phyloP scores from a whole-genome alignment of 306 rosid species.

The Dalbergia oliveri region DNA sequence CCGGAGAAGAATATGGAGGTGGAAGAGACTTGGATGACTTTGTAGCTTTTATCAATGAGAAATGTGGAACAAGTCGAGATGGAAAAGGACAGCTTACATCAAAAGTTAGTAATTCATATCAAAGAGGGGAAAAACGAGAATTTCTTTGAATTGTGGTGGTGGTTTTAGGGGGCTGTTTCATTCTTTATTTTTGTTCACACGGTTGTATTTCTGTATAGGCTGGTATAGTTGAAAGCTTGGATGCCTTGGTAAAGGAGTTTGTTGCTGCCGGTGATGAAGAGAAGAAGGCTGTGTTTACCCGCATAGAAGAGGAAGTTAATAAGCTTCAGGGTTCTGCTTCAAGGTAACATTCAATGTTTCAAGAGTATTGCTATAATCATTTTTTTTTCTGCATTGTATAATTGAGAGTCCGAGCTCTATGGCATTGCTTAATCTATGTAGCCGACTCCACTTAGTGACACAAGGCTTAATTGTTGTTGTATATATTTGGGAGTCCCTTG shows the following conservation, averaged over 20 bases:
- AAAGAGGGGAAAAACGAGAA: neutral
- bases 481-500: neutral
- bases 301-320: conserved; percentile 77
- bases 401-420: neutral
- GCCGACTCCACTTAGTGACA: no score
- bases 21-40: conserved; percentile 91
- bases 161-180: conserved; percentile 8
- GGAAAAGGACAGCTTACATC: conserved; percentile 81
- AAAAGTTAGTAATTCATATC: conserved; percentile 58
- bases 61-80: conserved; percentile 81
- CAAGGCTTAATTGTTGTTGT: no score
- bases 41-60: conserved; percentile 77
- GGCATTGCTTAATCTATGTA: no score
- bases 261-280: conserved; percentile 72
- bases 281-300: conserved; percentile 66
- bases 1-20: conserved; percentile 86
- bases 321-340: conserved; percentile 82
- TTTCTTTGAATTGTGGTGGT: neutral
- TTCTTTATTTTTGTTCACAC: conserved; percentile 26
- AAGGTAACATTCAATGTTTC: conserved; percentile 60
- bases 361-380: neutral
- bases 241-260: conserved; percentile 80
- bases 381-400: neutral
- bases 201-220: conserved; percentile 66
- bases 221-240: conserved; percentile 72